Percentiles rank a stretch among this genome's conserved stretches.
Evolutionary conservation across 371 early-diverging fungal genomes (phyloP).

Genomic region (Mortierella sp.): DNA sequence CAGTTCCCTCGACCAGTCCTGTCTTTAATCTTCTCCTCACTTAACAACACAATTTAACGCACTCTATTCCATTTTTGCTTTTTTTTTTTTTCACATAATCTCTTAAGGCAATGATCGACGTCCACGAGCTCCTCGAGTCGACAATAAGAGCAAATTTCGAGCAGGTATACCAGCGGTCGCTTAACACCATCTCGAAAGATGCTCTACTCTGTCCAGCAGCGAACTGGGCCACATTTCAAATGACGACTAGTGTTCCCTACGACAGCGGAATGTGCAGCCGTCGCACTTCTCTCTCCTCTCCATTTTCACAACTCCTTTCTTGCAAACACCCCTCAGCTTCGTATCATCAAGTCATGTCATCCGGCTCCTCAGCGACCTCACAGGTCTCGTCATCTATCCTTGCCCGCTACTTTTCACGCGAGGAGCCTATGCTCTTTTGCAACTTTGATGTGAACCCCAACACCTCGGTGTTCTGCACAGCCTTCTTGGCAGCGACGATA

Average conservation of each 20-base stretch:
- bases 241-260: background rate
- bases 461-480: constrained; percentile 26
- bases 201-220: constrained; percentile 11
- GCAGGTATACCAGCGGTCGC: background rate
- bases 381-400: background rate
- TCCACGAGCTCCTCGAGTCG: constrained; percentile 14
- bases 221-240: constrained; percentile 1
- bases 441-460: constrained; percentile 47
- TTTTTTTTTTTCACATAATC: background rate
- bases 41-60: background rate
- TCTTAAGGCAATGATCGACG: constrained; percentile 11
- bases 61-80: background rate
- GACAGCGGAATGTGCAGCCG: background rate
- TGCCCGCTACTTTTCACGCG: constrained; percentile 5
- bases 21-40: too few species aligned
- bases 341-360: too few species aligned
- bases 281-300: background rate
- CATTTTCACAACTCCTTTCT: background rate
- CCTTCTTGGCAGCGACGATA: constrained; percentile 10
- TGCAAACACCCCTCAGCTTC: too few species aligned
- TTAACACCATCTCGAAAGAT: background rate
- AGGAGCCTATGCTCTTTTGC: constrained; percentile 27
- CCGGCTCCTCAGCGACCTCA: background rate
- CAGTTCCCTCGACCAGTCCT: too few species aligned
- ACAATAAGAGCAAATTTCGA: constrained; percentile 1